Percentiles rank a stretch among this genome's conserved stretches.
Conservation (phyloP, 306 rosid species). For the Medicago lupulina region DNA sequence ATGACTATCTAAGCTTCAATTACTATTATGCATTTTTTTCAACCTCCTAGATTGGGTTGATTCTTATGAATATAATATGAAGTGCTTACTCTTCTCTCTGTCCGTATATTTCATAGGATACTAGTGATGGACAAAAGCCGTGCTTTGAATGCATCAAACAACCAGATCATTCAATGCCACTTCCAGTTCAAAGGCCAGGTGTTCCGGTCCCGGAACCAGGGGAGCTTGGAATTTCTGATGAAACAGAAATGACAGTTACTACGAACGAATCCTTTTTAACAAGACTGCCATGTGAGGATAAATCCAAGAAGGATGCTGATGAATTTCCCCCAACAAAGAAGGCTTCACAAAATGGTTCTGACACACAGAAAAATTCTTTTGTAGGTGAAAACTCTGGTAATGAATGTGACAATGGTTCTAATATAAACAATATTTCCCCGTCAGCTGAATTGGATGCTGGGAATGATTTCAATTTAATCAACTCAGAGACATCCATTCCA, state of each 20-base stretch:
- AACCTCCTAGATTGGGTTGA: not conserved
- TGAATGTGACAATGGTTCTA: slow-evolving; percentile 38
- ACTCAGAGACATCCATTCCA: slow-evolving; percentile 36
- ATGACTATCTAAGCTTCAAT: not conserved
- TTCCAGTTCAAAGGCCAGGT: slow-evolving; percentile 39
- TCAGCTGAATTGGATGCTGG: slow-evolving; percentile 37
- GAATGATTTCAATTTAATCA: slow-evolving; percentile 34
- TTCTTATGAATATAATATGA: slow-evolving; percentile 24
- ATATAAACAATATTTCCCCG: slow-evolving; percentile 34
- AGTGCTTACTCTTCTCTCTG: not conserved
- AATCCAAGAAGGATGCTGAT: slow-evolving; percentile 31
- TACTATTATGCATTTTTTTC: not conserved
- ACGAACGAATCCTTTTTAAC: slow-evolving; percentile 26
- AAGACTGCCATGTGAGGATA: slow-evolving; percentile 43
- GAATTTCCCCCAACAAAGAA: slow-evolving; percentile 38
- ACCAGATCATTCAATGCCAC: slow-evolving; percentile 39
- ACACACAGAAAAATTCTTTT: slow-evolving; percentile 34
- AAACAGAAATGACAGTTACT: slow-evolving; percentile 24
- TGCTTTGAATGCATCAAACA: slow-evolving; percentile 35
- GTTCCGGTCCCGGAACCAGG: slow-evolving; percentile 35
- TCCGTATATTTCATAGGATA: slow-evolving; percentile 36
- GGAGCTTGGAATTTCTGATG: slow-evolving; percentile 44
- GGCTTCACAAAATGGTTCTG: slow-evolving; percentile 38
- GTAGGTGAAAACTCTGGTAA: slow-evolving; percentile 26
- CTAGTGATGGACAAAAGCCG: slow-evolving; percentile 32